Evolutionary conservation across 352 stramenopile genomes (phyloP), one percentile per base, ranked within the genome.

Genomic region (Phytophthora nicotianae): DNA sequence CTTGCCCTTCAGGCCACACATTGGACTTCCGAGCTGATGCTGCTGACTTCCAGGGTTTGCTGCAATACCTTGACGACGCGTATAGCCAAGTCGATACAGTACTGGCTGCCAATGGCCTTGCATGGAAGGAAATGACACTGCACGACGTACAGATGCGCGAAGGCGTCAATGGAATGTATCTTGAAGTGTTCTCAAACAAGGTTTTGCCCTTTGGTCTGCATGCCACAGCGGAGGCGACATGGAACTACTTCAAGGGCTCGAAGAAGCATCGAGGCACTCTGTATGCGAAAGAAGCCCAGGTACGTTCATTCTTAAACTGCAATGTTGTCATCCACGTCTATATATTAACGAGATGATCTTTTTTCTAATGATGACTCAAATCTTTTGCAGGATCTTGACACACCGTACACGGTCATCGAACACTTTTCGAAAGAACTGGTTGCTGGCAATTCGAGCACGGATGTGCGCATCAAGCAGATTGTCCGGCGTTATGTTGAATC

Each of bases 401-500:
- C 74, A 5, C 67, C 79, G 27, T 78, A 89, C 54, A 89, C 75
- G 17, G 73, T 88, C 20, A 63, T 85, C 33, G 79, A 89, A 45
- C 71, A 81, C 50, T 83, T 86, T 54, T 75, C 77, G 19, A 55
- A 88, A n/a, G 81, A 90, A 65, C 52, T 88, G 14, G 50, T 77
- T 13, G 75, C 64, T 8, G 80, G 80, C 43, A 77, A 75, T 58
- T 88, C 68, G 20, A 72, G 65, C 23, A 78, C 73, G 1, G 63
- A 80, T 41, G 81, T 89, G 48, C 71, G 70, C 13, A 74, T 86
- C 20, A 77, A 86, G 58, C 77, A 89, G 45, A 75, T 90, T 50
- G 43, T 87, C n/a, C 77, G 77, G 2, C 77, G 81, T 4, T 88
- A 83, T 65, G 70, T 85, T 6, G 79, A 89, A 51, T 26, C 72